Conservation (phyloP, 2,329 filamentous ascomycete species). For the Aspergillus piperis region DNA sequence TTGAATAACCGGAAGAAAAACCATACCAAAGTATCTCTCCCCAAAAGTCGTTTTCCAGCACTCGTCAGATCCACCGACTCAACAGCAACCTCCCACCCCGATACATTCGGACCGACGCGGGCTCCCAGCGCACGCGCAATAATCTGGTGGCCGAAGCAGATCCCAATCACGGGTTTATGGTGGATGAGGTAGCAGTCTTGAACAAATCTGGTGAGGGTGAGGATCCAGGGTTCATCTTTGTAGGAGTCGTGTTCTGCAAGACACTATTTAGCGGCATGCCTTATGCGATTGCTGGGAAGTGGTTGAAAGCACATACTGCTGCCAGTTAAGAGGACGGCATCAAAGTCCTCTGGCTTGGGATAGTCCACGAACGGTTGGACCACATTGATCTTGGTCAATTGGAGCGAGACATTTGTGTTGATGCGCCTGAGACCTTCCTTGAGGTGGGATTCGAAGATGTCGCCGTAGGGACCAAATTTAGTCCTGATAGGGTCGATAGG, state of each 20-base stretch:
- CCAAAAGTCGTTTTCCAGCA: conserved; percentile 45
- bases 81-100: conserved; percentile 52
- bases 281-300: no score
- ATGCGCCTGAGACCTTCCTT: conserved; percentile 19
- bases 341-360: conserved; percentile 25
- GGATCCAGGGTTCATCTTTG: conserved; percentile 49
- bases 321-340: conserved; percentile 32
- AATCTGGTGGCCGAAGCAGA: conserved; percentile 56
- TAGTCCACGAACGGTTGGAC: conserved; percentile 21
- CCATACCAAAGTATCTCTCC: conserved; percentile 28
- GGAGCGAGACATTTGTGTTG: conserved; percentile 9
- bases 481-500: conserved; percentile 27
- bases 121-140: conserved; percentile 46
- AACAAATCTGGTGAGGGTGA: conserved; percentile 46
- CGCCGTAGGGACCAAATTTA: conserved; percentile 26
- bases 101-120: conserved; percentile 41
- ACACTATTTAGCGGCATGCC: background rate
- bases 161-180: conserved; percentile 43
- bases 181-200: conserved; percentile 21
- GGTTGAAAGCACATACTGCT: conserved; percentile 28
- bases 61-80: conserved; percentile 44
- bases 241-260: conserved; percentile 43
- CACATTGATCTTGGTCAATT: conserved; percentile 29
- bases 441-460: conserved; percentile 31
- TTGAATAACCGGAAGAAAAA: no score